Conservation (phyloP, 805 yeast genomes). For the Wickerhamiella dianesei region DNA sequence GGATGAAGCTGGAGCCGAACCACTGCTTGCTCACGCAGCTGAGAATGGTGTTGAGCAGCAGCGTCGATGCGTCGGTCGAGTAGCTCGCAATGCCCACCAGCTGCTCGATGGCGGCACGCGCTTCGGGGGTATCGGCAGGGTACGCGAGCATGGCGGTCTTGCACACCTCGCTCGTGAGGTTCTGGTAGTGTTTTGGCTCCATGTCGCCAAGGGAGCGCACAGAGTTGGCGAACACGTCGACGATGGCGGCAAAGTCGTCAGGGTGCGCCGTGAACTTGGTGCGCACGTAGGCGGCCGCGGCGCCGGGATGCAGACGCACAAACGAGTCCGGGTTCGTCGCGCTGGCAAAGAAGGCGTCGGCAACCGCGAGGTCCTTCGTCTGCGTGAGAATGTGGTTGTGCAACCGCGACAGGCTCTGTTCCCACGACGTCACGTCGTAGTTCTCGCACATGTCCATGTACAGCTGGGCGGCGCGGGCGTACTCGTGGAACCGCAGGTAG, state of each 20-base stretch:
- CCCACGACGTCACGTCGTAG: constrained; percentile 10
- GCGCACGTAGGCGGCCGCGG: constrained; percentile 15
- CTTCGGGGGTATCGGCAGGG: constrained; percentile 11
- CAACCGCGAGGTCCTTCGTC: constrained; percentile 12
- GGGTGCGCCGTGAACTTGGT: constrained; percentile 6
- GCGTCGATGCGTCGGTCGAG: constrained; percentile 5
- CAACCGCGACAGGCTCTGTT: constrained; percentile 12
- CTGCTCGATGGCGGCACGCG: constrained; percentile 8
- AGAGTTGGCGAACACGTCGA: constrained; percentile 10
- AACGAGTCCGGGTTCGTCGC: constrained; percentile 10
- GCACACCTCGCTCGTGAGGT: constrained; percentile 10
- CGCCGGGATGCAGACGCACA: constrained; percentile 18
- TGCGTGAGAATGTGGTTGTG: constrained; percentile 19
- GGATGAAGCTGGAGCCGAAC: constrained; percentile 13
- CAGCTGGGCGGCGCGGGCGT: constrained; percentile 14
- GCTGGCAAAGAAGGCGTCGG: constrained; percentile 14
- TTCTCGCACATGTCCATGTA: constrained; percentile 14
- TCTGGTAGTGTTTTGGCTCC: constrained; percentile 9
- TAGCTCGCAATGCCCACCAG: constrained; percentile 6
- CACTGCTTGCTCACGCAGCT: constrained; percentile 14
- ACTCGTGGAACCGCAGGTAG: constrained; percentile 13
- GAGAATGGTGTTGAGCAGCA: constrained; percentile 13
- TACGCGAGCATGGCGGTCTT: constrained; percentile 6
- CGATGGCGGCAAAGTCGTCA: constrained; percentile 6
- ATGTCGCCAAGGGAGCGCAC: constrained; percentile 5